Base-by-base conservation (phyloP, 805 yeast genomes). In the Spathaspora hagerdaliae region DNA sequence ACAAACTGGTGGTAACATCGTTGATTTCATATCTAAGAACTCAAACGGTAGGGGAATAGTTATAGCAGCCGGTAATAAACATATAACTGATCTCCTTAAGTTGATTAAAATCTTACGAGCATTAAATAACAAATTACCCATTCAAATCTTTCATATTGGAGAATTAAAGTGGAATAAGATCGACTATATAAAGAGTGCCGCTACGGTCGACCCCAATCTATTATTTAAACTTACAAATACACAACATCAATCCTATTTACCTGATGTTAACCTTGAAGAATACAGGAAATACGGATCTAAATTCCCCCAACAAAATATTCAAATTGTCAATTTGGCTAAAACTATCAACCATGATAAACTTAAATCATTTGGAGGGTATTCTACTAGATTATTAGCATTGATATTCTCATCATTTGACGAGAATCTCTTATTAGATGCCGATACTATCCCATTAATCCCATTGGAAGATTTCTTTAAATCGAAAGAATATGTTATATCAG, bases 21-120 rank as follows among this genome's bases (percentile, higher is more conserved):
- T 78, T 43, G 74, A 75, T 50, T 65, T 75, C 38, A 58, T 77
- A 27, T 72, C 74, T 55, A 46, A 53, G 27, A 45, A 51, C 35
- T 45, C 56, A 36, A 55, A 57, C 36, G 72, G 71, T 1, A 57
- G 46, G 41, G 73, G 73, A 5, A 59, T 68, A 39, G 71, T 66
- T 2, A 43, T 68, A 41, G 59, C 70, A 4, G 53, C 64, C 5
- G 44, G 55, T 1, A 63, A 64, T 39, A 36, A 37, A 8, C 69
- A 63, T 49, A 41, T 63, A 1, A 53, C 56, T 9, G 55, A 51
- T 39, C 43, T 57, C 6, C 31, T 56, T 6, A 43, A 59, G 34
- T 52, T 68, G 14, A 55, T 68, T 24, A 58, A 57, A 31, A 39
- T 64, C 5, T 55, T 68, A 31, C 56, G 73, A n/a, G 60, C 61